Evolutionary conservation across 257 asterid genomes (phyloP).

Genomic region (Eustoma russellianum): DNA sequence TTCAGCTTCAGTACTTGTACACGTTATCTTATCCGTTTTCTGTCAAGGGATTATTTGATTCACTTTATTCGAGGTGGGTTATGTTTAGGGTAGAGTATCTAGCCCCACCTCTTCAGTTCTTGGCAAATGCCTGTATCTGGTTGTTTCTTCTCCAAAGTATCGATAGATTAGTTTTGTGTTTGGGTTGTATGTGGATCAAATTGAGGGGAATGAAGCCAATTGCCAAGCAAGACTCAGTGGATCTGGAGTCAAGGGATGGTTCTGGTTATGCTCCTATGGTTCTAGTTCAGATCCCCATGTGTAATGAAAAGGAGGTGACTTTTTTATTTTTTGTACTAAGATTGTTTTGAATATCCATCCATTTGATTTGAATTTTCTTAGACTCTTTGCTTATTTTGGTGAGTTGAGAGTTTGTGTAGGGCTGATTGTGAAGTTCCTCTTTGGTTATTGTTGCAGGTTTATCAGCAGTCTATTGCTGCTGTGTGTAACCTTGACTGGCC

Average conservation of each 20-base stretch:
- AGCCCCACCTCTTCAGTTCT: constrained; percentile 69
- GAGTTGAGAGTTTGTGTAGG: constrained; percentile 2
- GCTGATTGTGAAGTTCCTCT: constrained; percentile 2
- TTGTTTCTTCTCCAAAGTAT: constrained; percentile 76
- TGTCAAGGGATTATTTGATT: constrained; percentile 50
- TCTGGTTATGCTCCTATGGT: constrained; percentile 87
- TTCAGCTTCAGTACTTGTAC: constrained; percentile 42
- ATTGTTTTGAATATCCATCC: not conserved
- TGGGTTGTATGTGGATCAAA: constrained; percentile 85
- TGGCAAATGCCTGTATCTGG: constrained; percentile 65
- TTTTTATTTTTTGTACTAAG: not conserved
- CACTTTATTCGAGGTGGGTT: constrained; percentile 63
- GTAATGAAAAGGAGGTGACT: constrained; percentile 89
- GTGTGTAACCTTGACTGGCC: constrained; percentile 93
- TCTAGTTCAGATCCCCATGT: constrained; percentile 97
- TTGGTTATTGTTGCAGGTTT: constrained; percentile 42
- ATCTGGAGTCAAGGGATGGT: constrained; percentile 68
- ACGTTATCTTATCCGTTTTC: constrained; percentile 34
- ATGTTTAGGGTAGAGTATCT: constrained; percentile 72
- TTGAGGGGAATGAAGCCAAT: constrained; percentile 51
- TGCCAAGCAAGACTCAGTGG: constrained; percentile 36
- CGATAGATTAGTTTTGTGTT: constrained; percentile 66
- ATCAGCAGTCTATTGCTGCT: constrained; percentile 86
- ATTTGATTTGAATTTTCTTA: not conserved
- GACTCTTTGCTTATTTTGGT: constrained; percentile 1